Evolutionary conservation across 345 rosid genomes (phyloP).

Genomic region (Moricandia arvensis): DNA sequence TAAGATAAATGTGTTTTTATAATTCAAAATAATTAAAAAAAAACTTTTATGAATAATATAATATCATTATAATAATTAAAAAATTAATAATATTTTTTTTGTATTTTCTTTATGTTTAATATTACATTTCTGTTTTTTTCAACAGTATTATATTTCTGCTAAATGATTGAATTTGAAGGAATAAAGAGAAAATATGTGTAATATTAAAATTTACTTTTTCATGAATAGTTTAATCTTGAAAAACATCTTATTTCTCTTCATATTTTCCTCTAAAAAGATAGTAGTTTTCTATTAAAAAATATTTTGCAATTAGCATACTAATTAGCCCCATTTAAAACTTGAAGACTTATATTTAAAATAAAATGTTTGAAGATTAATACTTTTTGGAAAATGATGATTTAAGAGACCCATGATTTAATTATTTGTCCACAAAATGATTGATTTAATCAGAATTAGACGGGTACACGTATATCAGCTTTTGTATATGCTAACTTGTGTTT

Average conservation of each 20-base stretch:
- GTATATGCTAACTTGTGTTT: neutral
- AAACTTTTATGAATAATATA: too few relatives aligned
- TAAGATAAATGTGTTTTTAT: neutral
- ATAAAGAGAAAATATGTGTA: too few relatives aligned
- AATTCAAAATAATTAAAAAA: too few relatives aligned
- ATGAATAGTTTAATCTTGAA: too few relatives aligned
- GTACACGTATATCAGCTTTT: neutral
- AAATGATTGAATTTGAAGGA: too few relatives aligned
- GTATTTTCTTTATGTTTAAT: too few relatives aligned
- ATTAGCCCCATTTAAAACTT: neutral
- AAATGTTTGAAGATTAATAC: neutral
- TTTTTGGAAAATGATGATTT: neutral
- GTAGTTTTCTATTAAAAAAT: neutral
- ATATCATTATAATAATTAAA: too few relatives aligned
- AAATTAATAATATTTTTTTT: too few relatives aligned
- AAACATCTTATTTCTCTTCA: neutral
- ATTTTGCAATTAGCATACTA: neutral
- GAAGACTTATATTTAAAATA: neutral
- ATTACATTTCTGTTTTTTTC: too few relatives aligned
- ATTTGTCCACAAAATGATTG: neutral
- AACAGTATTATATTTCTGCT: too few relatives aligned
- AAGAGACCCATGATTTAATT: neutral
- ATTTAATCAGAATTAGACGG: neutral
- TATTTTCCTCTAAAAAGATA: neutral
- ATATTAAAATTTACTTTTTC: too few relatives aligned